Percentiles rank a stretch among this genome's conserved stretches.
phyloP scores from a whole-genome alignment of 1,284 basidiomycete species.

The Exobasidium rhododendri region DNA sequence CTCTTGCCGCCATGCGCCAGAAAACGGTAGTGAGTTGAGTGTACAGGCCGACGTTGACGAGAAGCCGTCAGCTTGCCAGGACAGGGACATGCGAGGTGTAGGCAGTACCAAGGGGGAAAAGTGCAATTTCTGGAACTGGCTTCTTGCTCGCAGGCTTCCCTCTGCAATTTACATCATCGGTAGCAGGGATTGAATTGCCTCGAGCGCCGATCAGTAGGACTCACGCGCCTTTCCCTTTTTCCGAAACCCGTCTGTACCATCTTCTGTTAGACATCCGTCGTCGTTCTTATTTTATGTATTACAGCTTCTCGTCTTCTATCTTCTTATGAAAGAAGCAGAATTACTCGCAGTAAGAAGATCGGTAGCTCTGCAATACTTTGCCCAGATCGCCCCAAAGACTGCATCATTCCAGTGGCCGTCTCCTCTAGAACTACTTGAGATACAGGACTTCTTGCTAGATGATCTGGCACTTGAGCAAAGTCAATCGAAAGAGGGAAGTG shows the following conservation, averaged over 20 bases:
- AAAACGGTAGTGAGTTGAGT: constrained; percentile 3
- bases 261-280: no score
- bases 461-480: background rate
- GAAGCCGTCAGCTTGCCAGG: background rate
- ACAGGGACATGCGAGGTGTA: background rate
- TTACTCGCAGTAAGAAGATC: background rate
- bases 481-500: background rate
- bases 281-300: no score
- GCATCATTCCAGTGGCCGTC: background rate
- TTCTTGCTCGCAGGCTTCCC: no score
- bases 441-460: constrained; percentile 1
- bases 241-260: no score
- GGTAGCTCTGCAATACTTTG: background rate
- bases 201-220: no score
- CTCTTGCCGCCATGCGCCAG: background rate
- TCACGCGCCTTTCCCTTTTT: no score
- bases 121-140: no score
- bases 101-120: no score
- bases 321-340: background rate
- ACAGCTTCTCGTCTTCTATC: no score
- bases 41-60: constrained; percentile 6
- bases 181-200: no score
- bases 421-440: background rate
- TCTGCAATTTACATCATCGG: no score
- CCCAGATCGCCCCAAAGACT: background rate